Evolutionary conservation across 2,329 filamentous ascomycete species (phyloP).

Genomic region (Fusarium aywerte): DNA sequence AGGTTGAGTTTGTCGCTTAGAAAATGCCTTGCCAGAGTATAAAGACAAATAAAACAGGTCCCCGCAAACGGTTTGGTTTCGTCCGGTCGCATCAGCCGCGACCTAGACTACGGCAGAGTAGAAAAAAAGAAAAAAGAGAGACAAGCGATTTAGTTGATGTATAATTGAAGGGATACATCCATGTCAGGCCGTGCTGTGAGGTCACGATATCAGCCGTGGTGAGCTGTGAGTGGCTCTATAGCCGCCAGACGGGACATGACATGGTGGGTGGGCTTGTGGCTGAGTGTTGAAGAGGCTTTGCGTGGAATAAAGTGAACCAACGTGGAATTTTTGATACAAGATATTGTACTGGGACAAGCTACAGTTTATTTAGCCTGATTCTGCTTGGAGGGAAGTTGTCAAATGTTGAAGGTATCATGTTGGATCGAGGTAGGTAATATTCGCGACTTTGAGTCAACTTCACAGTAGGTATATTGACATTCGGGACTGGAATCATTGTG

Average conservation of each 20-base stretch:
- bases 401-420: not conserved
- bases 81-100: constrained; percentile 24
- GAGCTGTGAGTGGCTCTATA: constrained; percentile 40
- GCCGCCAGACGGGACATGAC: constrained; percentile 25
- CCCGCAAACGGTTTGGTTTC: constrained; percentile 1
- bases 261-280: constrained; percentile 40
- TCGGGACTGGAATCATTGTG: not conserved
- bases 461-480: not conserved
- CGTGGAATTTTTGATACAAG: not conserved
- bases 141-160: not conserved
- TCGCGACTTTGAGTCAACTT: not conserved
- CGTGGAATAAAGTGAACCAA: constrained; percentile 30
- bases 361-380: not conserved
- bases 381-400: not conserved
- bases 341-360: not conserved
- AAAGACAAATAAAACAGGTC: constrained; percentile 6
- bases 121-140: constrained; percentile 13
- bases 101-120: constrained; percentile 22
- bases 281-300: constrained; percentile 40
- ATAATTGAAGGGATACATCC: not conserved
- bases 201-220: constrained; percentile 30
- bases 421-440: not conserved
- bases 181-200: constrained; percentile 19
- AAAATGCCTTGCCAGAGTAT: constrained; percentile 40
- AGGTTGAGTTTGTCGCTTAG: constrained; percentile 5